Conservation (phyloP, 2,329 filamentous ascomycete species). For the Xylariaceae sp. region DNA sequence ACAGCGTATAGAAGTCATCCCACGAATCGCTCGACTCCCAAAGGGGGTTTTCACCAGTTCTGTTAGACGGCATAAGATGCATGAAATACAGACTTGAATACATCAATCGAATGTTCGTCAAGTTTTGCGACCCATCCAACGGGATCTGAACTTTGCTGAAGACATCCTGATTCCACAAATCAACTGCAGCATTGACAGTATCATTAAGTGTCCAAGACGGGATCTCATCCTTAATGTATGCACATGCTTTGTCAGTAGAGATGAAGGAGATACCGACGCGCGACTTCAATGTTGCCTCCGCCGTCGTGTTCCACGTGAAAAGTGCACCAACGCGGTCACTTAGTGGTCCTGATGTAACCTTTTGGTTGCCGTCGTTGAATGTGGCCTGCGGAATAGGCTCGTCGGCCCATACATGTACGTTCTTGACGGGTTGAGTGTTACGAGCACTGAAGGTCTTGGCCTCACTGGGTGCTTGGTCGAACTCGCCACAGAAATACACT, state of each 20-base stretch:
- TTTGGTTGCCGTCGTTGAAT: slow-evolving; percentile 1
- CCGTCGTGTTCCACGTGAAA: slow-evolving; percentile 41
- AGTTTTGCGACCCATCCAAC: slow-evolving; percentile 33
- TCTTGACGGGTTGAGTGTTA: slow-evolving; percentile 7
- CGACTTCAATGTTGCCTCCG: slow-evolving; percentile 39
- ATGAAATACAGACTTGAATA: slow-evolving; percentile 59
- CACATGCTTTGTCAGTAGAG: slow-evolving; percentile 44
- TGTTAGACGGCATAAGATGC: slow-evolving; percentile 58
- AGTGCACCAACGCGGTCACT: slow-evolving; percentile 49
- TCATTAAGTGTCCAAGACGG: slow-evolving; percentile 38
- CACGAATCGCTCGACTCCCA: slow-evolving; percentile 55
- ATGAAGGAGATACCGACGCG: slow-evolving; percentile 49
- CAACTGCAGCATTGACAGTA: slow-evolving; percentile 37
- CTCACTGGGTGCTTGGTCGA: slow-evolving; percentile 32
- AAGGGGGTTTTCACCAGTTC: slow-evolving; percentile 54
- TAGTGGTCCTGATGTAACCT: slow-evolving; percentile 39
- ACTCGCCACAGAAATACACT: slow-evolving; percentile 42
- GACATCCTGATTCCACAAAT: slow-evolving; percentile 44
- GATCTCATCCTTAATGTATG: slow-evolving; percentile 47
- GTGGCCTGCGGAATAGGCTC: slow-evolving; percentile 7
- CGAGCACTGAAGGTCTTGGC: slow-evolving; percentile 9
- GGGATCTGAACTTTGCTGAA: slow-evolving; percentile 40
- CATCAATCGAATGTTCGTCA: slow-evolving; percentile 47
- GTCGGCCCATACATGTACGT: slow-evolving; percentile 6
- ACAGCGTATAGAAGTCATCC: slow-evolving; percentile 57